A percentile compares a stretch with the other conserved stretches of the same genome.
Conservation (phyloP, 345 rosid genomes). For the Populus tremula region DNA sequence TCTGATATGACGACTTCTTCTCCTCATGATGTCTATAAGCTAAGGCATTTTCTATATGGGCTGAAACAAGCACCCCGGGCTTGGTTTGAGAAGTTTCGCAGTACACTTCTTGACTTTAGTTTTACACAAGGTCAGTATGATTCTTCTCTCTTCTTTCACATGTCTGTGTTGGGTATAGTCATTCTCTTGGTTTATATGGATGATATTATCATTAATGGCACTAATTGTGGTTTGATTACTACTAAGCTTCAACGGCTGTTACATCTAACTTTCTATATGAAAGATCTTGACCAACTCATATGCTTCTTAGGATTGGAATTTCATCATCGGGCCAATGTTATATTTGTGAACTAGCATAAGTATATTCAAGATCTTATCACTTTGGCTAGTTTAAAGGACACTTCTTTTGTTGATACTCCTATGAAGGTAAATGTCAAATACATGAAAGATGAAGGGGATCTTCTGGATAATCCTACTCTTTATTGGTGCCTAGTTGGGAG, state of each 20-base stretch:
- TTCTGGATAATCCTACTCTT: background rate
- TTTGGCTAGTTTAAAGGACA: no score
- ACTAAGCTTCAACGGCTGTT: background rate
- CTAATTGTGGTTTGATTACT: background rate
- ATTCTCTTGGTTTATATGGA: background rate
- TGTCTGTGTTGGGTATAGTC: background rate
- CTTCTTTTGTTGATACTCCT: no score
- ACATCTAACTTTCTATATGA: background rate
- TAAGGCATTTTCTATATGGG: background rate
- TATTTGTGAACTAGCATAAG: background rate
- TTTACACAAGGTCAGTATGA: background rate
- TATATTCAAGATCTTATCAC: background rate
- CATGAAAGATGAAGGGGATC: no score
- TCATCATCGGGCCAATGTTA: background rate
- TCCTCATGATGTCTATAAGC: no score
- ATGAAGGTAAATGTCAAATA: no score
- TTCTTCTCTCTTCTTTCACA: background rate
- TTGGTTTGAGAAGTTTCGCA: background rate
- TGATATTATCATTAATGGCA: background rate
- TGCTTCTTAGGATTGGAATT: background rate
- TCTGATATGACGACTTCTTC: background rate
- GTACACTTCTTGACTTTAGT: background rate
- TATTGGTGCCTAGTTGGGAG: background rate
- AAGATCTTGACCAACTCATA: background rate
- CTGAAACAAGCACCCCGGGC: background rate